Evolutionary conservation across 345 rosid genomes (phyloP), one percentile per base, ranked within the genome.

Genomic region (Aquilaria sinensis): DNA sequence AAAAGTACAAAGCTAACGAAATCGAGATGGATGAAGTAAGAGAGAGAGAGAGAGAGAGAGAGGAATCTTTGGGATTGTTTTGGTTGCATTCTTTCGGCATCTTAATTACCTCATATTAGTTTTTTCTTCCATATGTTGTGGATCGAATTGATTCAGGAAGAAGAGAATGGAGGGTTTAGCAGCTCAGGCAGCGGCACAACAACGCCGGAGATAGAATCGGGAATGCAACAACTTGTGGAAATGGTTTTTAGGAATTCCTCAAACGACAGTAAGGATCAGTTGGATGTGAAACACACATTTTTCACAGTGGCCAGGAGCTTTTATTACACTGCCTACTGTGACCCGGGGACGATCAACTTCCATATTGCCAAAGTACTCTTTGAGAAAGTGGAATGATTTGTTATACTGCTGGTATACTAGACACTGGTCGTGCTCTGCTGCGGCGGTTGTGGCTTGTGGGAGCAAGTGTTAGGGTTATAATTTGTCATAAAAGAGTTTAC

Each of bases 291-390:
- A 72, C 69, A 80, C 8, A 77, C 81, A 23, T 86, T 83, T 68
- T 78, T 94, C 10, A 48, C 73, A 4, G 87, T 90, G 51, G 86
- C 86, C 9, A 85, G 69, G 73, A 74, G 84, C 29, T 88, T 75
- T 74, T 94, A 85, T 78, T 94, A 94, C 56, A 47, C 67, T 23
- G 88, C 91, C 47, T 55, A 79, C 51, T 85, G 77, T 64, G 88
- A 77, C 56, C 70, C 75, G 31, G 76, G 63, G 23, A 84, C 78
- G 1, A 41, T 83, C 47, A 77, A 80, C 58, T 63, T 67, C 61
- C 97, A 94, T 64, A 81, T 88, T 50, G 68, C 81, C 63, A 86
- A 79, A 80, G 86, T 88, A 14, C 87, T 94, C 58, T 88, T 88
- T 62, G 81, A 90, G 37, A 82, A 66, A 72, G 78, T 88, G 12